Evolutionary conservation across 2,329 filamentous ascomycete genomes (phyloP), one percentile per base, ranked within the genome.

Genomic region (Aspergillus alliaceus): DNA sequence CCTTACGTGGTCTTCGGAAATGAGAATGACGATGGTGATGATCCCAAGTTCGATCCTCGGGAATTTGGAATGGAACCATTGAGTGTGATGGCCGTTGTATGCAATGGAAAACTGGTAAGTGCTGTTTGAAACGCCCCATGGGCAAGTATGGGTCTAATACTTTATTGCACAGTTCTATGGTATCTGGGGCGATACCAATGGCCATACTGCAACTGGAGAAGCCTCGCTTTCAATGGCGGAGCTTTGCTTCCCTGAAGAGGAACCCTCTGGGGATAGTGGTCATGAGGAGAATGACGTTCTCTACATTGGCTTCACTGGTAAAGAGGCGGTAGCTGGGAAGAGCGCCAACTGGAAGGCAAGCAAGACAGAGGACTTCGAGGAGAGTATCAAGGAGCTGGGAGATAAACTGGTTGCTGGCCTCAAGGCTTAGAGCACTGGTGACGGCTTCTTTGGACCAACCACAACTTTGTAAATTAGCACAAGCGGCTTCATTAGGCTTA

Each of bases 101-200:
- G 83, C 63, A 74, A 74, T 42, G 70, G 77, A 49, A 74, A 81
- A 63, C 67, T 84, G 67, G 77, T 79, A 66, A n/a, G 54, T 53
- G 1, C 25, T 15, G n/a, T 31, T 11, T 32, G 12, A 11, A 18
- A 4, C 8, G 25, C 37, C 7, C 12, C 31, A 4, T 31, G 15
- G n/a, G 22, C 35, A 22, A 0, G 4, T 42, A 31, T 29, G 27
- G 12, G 20, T n/a, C 35, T 18, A 24, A 11, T 4, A n/a, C 4
- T 9, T 25, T 27, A 24, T 29, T 29, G 9, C 22, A 31, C 51
- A 82, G 79, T 75, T 80, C 60, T 86, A 86, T 64, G 84, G 83
- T 11, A 72, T 86, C 50, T 87, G 83, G 84, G 85, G 84, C 20
- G 84, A 87, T 60, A 81, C 80, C 32, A 87, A 87, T 59, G 85